Evolutionary conservation across 2,329 filamentous ascomycete genomes (phyloP).

Genomic region (Aspergillus terreus): DNA sequence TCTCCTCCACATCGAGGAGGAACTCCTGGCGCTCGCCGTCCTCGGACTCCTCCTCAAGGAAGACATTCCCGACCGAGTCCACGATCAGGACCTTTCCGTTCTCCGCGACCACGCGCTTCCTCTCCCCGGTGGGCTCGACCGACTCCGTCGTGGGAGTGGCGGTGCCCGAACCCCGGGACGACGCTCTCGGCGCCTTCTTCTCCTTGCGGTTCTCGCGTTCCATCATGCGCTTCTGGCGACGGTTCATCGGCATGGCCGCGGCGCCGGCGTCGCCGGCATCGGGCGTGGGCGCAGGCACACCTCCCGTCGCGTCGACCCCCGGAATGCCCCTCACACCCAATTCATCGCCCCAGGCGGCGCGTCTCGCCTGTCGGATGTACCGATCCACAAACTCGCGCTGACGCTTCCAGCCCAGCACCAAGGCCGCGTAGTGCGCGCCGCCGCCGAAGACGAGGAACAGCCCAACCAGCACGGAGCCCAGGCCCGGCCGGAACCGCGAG

Average conservation of each 20-base stretch:
- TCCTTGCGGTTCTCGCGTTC: constrained; percentile 74
- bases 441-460: constrained; percentile 81
- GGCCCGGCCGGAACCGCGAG: constrained; percentile 82
- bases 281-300: constrained; percentile 34
- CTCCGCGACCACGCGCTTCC: constrained; percentile 85
- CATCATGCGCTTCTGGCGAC: constrained; percentile 82
- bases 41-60: constrained; percentile 85
- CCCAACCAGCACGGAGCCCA: constrained; percentile 78
- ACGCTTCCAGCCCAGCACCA: constrained; percentile 83
- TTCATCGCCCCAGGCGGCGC: constrained; percentile 86
- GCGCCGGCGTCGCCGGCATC: constrained; percentile 45
- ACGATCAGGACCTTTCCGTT: constrained; percentile 95
- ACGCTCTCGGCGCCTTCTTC: constrained; percentile 42
- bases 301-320: constrained; percentile 51
- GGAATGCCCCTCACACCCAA: constrained; percentile 64
- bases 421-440: constrained; percentile 77
- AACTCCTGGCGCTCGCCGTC: constrained; percentile 81
- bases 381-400: constrained; percentile 87
- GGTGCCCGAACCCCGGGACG: constrained; percentile 40
- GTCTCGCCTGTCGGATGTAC: constrained; percentile 85
- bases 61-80: constrained; percentile 87
- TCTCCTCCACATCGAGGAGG: constrained; percentile 83
- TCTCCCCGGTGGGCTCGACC: constrained; percentile 66
- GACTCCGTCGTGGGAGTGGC: constrained; percentile 51
- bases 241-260: constrained; percentile 64